phyloP scores from a whole-genome alignment of 1,139 yeast species.

The Kurtzmaniella quercitrusa region DNA sequence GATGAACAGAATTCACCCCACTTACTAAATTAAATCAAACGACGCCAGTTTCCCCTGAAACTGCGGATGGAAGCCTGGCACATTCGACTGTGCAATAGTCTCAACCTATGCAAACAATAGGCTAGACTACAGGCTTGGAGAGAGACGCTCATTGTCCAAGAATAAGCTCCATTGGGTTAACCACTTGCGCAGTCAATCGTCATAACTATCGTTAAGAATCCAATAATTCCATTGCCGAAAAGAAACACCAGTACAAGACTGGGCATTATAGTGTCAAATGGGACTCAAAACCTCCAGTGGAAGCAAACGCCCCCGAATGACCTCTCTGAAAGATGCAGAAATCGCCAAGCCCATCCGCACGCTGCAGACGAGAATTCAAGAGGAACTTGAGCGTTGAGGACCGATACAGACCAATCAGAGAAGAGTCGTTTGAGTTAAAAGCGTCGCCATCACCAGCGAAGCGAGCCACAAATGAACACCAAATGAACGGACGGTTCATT shows the following conservation, averaged over 20 bases:
- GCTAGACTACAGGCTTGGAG: constrained; percentile 27
- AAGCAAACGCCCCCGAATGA: background rate
- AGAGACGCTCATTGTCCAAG: constrained; percentile 59
- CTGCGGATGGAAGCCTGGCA: constrained; percentile 51
- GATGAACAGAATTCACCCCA: constrained; percentile 9
- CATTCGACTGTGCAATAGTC: constrained; percentile 61
- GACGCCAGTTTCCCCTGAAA: constrained; percentile 22
- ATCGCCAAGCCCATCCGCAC: background rate
- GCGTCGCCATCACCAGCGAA: background rate
- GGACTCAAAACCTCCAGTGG: background rate
- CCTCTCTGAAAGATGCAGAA: background rate
- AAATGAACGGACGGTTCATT: constrained; percentile 37
- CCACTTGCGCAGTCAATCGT: constrained; percentile 49
- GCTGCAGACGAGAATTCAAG: constrained; percentile 5
- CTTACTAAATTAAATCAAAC: constrained; percentile 13
- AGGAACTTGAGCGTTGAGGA: constrained; percentile 5
- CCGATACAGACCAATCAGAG: background rate
- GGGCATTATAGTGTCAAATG: background rate
- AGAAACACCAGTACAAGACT: constrained; percentile 1
- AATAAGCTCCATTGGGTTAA: constrained; percentile 94
- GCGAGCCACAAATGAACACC: constrained; percentile 5
- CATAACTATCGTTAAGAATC: constrained; percentile 75
- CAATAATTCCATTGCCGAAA: constrained; percentile 60
- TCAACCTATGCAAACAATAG: constrained; percentile 12
- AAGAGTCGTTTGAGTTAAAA: background rate